Evolutionary conservation across 306 rosid genomes (phyloP).

Genomic region (Begonia masoniana): DNA sequence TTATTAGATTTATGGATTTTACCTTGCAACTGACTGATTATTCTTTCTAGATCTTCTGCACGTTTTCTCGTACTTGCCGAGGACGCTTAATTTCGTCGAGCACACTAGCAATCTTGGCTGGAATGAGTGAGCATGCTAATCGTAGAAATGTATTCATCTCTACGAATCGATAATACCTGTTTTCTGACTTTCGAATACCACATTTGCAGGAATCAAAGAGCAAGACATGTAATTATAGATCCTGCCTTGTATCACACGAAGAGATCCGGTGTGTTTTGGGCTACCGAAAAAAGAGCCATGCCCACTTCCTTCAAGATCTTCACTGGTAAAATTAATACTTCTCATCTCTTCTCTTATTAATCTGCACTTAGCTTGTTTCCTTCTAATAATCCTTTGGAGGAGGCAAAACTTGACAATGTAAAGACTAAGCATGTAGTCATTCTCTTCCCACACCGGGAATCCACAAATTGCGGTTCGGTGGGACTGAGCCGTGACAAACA

Average conservation of each 20-base stretch:
- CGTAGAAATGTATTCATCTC: constrained; percentile 6
- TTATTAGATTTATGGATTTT: no score
- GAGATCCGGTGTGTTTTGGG: constrained; percentile 84
- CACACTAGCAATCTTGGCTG: constrained; percentile 83
- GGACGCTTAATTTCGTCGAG: constrained; percentile 73
- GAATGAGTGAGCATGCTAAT: constrained; percentile 66
- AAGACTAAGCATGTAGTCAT: no score
- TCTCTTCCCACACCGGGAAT: no score
- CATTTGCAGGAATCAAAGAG: constrained; percentile 51
- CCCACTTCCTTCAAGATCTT: constrained; percentile 86
- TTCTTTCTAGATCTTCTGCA: constrained; percentile 60
- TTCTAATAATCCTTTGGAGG: no score
- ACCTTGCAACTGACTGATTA: background rate
- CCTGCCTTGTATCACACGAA: constrained; percentile 73
- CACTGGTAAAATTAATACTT: constrained; percentile 29
- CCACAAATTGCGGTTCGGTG: no score
- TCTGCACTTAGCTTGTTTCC: no score
- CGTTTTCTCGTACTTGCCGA: constrained; percentile 75
- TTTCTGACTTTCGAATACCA: no score
- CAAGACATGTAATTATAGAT: constrained; percentile 69
- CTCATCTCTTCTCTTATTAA: no score
- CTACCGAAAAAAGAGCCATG: constrained; percentile 75
- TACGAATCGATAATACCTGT: background rate
- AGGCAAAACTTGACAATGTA: no score
- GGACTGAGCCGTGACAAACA: no score